Percentiles rank a stretch among this genome's conserved stretches.
Conservation (phyloP, 345 rosid genomes). For the Cardamine occulta region DNA sequence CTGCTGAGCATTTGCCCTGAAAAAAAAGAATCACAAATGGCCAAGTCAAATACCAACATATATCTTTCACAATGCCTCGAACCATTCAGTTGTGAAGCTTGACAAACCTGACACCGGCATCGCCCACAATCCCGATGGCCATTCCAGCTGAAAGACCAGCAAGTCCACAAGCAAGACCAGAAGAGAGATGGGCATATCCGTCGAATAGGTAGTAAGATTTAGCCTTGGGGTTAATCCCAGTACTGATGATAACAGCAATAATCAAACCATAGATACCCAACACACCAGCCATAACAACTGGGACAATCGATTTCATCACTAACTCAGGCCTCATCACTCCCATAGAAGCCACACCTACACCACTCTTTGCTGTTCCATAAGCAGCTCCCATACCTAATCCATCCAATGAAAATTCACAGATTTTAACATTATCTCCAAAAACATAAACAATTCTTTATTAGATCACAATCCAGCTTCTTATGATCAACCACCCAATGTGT, state of each 20-base stretch:
- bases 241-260: constrained; percentile 50
- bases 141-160: constrained; percentile 52
- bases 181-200: constrained; percentile 47
- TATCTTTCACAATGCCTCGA: background rate
- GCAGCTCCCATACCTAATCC: constrained; percentile 49
- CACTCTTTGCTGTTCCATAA: constrained; percentile 50
- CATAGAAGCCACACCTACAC: constrained; percentile 50
- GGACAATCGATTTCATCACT: constrained; percentile 49
- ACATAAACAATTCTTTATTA: background rate
- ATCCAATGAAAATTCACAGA: constrained; percentile 12
- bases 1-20: constrained; percentile 51
- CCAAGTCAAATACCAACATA: constrained; percentile 14
- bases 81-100: background rate
- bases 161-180: constrained; percentile 51
- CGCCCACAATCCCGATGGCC: constrained; percentile 49
- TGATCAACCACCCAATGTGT: background rate
- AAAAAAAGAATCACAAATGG: background rate
- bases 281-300: constrained; percentile 51
- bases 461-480: constrained; percentile 2
- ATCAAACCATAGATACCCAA: constrained; percentile 51
- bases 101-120: constrained; percentile 51
- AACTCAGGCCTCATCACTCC: constrained; percentile 51
- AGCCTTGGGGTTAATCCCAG: constrained; percentile 51
- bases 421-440: background rate
- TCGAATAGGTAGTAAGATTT: constrained; percentile 50